Conservation (phyloP, 176 grass and related monocot genomes). For the Phyllostachys edulis region DNA sequence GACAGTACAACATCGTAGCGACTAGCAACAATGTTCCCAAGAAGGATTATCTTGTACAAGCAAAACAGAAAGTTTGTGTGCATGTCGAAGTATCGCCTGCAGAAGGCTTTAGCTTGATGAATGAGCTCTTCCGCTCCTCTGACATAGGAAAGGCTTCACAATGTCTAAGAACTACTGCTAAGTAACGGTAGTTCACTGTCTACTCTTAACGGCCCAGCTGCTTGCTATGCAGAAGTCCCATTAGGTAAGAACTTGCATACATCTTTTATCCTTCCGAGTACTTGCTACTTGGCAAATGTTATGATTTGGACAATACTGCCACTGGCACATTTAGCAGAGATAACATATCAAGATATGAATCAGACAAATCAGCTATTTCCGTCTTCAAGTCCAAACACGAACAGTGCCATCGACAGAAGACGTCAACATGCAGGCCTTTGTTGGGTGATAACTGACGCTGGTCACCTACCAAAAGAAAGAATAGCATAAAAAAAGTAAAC, state of each 20-base stretch:
- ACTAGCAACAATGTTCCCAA: not conserved
- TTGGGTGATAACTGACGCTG: conserved; percentile 84
- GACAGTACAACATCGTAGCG: not conserved
- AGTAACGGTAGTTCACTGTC: not conserved
- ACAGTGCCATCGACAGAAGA: conserved; percentile 88
- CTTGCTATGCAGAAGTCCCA: not conserved
- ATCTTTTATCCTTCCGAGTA: not conserved
- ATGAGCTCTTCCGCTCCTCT: not conserved
- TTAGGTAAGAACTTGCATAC: not conserved
- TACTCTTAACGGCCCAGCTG: not conserved
- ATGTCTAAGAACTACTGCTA: not conserved
- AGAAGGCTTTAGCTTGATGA: not conserved
- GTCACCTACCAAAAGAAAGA: conserved; percentile 62
- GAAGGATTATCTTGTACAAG: not conserved
- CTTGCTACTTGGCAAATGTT: not conserved
- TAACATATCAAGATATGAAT: not conserved
- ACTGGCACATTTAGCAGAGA: not conserved
- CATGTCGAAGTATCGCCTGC: not conserved
- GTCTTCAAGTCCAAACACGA: conserved; percentile 66
- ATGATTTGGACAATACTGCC: conserved; percentile 3
- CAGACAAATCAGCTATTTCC: not conserved
- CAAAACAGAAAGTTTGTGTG: not conserved
- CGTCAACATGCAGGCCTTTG: conserved; percentile 83
- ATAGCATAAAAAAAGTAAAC: not conserved
- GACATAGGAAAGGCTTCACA: not conserved